A percentile compares a stretch with the other conserved stretches of the same genome.
These are phyloP conservation scores for Coemansia sp. DNA, from an alignment of 192 early-diverging fungal genomes.

Conservation along the genomic window DNA sequence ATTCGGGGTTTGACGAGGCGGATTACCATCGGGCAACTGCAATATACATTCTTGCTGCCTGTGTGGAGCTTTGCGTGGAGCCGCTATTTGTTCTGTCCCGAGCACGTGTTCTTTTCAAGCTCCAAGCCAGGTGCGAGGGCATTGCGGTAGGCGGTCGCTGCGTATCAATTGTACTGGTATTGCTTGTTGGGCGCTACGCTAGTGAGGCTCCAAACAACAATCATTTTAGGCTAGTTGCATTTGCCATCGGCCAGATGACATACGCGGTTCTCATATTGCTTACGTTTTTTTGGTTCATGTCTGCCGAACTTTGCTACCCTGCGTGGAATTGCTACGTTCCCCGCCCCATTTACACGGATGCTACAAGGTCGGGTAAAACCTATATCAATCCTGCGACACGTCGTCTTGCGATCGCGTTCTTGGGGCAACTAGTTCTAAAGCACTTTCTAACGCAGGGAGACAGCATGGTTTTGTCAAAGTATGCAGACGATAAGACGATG, in stretches of 20 bases:
- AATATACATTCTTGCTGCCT: slow-evolving; percentile 71
- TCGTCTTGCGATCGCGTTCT: slow-evolving; percentile 73
- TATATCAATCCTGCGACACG: slow-evolving; percentile 65
- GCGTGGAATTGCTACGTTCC: slow-evolving; percentile 41
- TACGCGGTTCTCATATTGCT: slow-evolving; percentile 64
- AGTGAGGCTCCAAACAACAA: slow-evolving; percentile 27
- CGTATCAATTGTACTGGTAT: slow-evolving; percentile 62
- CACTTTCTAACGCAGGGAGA: slow-evolving; percentile 96
- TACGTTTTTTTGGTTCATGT: slow-evolving; percentile 60
- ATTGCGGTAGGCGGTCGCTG: slow-evolving; percentile 75
- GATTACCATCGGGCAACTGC: slow-evolving; percentile 58
- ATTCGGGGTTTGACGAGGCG: slow-evolving; percentile 24
- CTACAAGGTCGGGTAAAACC: neutral
- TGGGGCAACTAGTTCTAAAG: slow-evolving; percentile 87
- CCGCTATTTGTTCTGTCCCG: slow-evolving; percentile 79
- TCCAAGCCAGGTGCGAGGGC: slow-evolving; percentile 81
- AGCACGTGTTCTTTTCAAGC: slow-evolving; percentile 68
- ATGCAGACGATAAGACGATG: slow-evolving; percentile 59
- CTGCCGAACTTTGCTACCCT: slow-evolving; percentile 36
- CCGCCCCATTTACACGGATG: neutral
- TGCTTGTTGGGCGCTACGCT: slow-evolving; percentile 52
- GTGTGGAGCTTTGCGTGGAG: slow-evolving; percentile 80
- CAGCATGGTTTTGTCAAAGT: slow-evolving; percentile 78
- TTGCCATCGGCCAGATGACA: slow-evolving; percentile 77
- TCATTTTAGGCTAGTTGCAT: slow-evolving; percentile 66